Evolutionary conservation across 2,329 filamentous ascomycete species (phyloP).

Genomic region (Penicillium janthinellum): DNA sequence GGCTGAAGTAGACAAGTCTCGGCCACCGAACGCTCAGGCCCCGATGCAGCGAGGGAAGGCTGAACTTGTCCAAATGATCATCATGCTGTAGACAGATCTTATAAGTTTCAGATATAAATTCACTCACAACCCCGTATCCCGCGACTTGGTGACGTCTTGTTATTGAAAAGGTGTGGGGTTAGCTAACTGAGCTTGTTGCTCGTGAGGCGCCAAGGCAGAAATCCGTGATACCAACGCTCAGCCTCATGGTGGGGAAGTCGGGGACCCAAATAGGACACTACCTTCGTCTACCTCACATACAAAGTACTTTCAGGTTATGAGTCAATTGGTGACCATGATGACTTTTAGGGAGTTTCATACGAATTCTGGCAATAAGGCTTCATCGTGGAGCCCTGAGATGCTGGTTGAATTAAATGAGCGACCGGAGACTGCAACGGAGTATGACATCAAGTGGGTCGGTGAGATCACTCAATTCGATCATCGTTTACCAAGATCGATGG

Average conservation of each 20-base stretch:
- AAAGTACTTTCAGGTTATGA: background rate
- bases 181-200: background rate
- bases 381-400: background rate
- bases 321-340: background rate
- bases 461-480: conserved; percentile 3
- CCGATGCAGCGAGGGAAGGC: background rate
- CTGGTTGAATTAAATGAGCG: background rate
- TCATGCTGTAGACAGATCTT: background rate
- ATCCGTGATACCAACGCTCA: background rate
- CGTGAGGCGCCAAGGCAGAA: background rate
- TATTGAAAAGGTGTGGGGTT: background rate
- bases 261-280: conserved; percentile 15
- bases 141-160: background rate
- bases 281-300: background rate
- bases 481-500: background rate
- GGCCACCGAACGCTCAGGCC: background rate
- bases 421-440: conserved; percentile 1
- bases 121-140: background rate
- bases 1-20: background rate
- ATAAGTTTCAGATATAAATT: background rate
- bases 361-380: background rate
- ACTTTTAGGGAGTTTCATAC: background rate
- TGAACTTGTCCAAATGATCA: background rate
- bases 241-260: conserved; percentile 15
- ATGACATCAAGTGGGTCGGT: conserved; percentile 26